These are phyloP conservation scores for Xylariaceae sp. DNA, from an alignment of 2,329 filamentous ascomycete genomes.

Conservation along the genomic window DNA sequence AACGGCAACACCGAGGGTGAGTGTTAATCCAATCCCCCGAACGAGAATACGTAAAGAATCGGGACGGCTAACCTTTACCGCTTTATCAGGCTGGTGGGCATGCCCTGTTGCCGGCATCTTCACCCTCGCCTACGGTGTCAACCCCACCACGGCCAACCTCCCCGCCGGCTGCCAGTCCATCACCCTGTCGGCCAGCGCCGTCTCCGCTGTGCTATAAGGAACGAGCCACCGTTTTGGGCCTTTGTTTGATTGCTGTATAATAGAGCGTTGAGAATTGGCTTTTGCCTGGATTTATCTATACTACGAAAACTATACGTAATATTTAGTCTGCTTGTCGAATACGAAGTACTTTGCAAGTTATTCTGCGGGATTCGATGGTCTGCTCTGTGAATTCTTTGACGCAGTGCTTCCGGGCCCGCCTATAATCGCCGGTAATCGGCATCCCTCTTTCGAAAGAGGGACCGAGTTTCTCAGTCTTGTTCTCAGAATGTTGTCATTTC, in stretches of 20 bases:
- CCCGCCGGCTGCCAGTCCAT: slow-evolving; percentile 10
- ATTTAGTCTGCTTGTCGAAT: neutral
- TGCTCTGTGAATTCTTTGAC: too few relatives aligned
- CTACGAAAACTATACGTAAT: neutral
- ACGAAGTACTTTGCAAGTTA: too few relatives aligned
- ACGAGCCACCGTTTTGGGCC: neutral
- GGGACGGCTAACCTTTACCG: neutral
- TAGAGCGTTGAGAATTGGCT: neutral
- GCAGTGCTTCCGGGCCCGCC: too few relatives aligned
- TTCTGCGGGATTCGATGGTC: too few relatives aligned
- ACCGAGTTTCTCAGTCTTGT: too few relatives aligned
- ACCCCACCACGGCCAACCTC: slow-evolving; percentile 8
- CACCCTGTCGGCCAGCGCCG: slow-evolving; percentile 1
- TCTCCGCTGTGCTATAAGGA: neutral
- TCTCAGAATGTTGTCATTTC: too few relatives aligned
- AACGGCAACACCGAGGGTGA: slow-evolving; percentile 17
- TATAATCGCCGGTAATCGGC: too few relatives aligned
- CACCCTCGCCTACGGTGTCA: slow-evolving; percentile 23
- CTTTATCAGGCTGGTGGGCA: slow-evolving; percentile 23
- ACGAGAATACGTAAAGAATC: neutral
- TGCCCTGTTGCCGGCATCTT: slow-evolving; percentile 22
- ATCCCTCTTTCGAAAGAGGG: too few relatives aligned
- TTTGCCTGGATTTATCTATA: neutral
- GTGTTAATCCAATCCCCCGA: neutral
- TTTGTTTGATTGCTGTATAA: neutral